A percentile compares a stretch with the other conserved stretches of the same genome.
Conservation (phyloP, 179 eudicot genomes). For the Patellifolia procumbens region DNA sequence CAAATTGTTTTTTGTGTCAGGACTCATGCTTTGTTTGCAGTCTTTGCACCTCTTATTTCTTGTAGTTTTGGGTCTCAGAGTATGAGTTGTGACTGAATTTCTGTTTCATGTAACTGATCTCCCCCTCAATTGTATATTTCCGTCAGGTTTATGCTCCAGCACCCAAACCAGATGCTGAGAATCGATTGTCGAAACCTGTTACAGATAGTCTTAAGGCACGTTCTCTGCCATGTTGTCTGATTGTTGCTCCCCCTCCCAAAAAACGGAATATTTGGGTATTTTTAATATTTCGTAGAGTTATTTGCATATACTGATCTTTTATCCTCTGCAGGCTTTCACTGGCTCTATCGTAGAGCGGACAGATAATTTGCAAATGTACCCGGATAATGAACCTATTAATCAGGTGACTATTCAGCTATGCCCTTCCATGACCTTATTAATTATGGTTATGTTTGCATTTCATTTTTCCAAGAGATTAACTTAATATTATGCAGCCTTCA, state of each 20-base stretch:
- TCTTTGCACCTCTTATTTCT: no score
- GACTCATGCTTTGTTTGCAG: not conserved
- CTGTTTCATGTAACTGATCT: not conserved
- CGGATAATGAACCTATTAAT: slow-evolving; percentile 30
- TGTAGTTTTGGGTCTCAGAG: not conserved
- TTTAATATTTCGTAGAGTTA: not conserved
- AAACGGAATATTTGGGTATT: no score
- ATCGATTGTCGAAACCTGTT: slow-evolving; percentile 22
- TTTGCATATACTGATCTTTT: slow-evolving; percentile 4
- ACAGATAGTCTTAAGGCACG: slow-evolving; percentile 44
- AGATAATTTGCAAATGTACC: slow-evolving; percentile 43
- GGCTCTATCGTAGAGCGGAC: slow-evolving; percentile 74
- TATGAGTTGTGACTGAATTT: not conserved
- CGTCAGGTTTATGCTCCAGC: slow-evolving; percentile 30
- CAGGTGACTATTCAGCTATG: slow-evolving; percentile 26
- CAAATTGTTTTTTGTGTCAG: not conserved
- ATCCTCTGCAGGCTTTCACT: slow-evolving; percentile 60
- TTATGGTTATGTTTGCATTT: not conserved
- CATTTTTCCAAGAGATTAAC: not conserved
- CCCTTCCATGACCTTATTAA: not conserved
- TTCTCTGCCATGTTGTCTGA: not conserved
- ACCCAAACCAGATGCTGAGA: slow-evolving; percentile 30
- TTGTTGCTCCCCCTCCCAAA: not conserved
- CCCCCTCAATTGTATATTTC: not conserved
- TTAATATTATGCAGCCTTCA: slow-evolving; percentile 33